Percentiles rank a stretch among this genome's conserved stretches.
phyloP scores from a whole-genome alignment of 2,329 filamentous ascomycete genomes.

The Epicoccum nigrum region DNA sequence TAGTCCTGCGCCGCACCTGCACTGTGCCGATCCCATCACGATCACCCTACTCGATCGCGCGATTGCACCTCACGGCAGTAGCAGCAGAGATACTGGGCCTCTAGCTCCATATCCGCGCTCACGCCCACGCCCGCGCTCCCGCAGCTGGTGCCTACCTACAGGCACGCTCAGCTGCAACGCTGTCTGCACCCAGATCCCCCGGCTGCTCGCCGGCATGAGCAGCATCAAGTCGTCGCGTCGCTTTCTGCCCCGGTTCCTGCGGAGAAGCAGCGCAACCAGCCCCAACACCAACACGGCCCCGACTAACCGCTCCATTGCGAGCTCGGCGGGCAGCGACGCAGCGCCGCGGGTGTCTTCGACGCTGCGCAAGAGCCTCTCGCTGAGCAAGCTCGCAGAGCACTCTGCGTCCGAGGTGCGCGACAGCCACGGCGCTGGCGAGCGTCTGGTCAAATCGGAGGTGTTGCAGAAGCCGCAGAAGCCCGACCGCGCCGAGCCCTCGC shows the following conservation, averaged over 20 bases:
- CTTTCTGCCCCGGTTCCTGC: slow-evolving; percentile 37
- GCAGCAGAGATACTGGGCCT: neutral
- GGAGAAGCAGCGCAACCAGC: slow-evolving; percentile 37
- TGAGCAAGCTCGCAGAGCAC: slow-evolving; percentile 40
- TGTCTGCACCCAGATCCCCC: slow-evolving; percentile 19
- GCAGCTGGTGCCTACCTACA: neutral
- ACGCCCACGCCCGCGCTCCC: neutral
- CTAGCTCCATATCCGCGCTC: neutral
- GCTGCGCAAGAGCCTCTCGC: slow-evolving; percentile 38
- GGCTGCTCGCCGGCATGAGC: slow-evolving; percentile 39
- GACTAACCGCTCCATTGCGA: slow-evolving; percentile 30
- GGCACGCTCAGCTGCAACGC: slow-evolving; percentile 1
- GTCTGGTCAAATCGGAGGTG: slow-evolving; percentile 35
- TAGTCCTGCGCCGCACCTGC: neutral
- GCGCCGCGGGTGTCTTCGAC: slow-evolving; percentile 18
- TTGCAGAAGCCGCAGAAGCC: slow-evolving; percentile 24
- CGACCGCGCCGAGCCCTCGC: slow-evolving; percentile 24
- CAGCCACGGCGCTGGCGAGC: slow-evolving; percentile 10
- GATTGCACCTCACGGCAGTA: slow-evolving; percentile 1
- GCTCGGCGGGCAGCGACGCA: slow-evolving; percentile 35
- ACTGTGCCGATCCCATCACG: slow-evolving; percentile 1
- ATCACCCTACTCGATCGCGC: neutral
- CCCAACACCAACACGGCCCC: slow-evolving; percentile 18
- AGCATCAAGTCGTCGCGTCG: slow-evolving; percentile 44
- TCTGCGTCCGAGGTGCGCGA: slow-evolving; percentile 14